Base-by-base conservation (phyloP, 768 basidiomycete genomes). In the Podaxis carcinomalis region DNA sequence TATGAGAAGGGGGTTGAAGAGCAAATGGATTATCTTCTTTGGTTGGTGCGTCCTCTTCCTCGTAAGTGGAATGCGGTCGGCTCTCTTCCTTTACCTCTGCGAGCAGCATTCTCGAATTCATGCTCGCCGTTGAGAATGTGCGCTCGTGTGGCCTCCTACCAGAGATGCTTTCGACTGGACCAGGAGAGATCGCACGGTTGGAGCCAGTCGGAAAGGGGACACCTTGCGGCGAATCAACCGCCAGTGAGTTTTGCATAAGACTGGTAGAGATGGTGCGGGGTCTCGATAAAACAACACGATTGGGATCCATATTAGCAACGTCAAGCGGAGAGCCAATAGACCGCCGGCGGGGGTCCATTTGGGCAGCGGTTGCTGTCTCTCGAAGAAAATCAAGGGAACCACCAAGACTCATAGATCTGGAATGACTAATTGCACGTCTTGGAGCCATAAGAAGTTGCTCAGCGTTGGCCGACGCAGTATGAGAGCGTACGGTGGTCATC, bases 181-280 rank as follows among this genome's bases (percentile, higher is more conserved):
- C 75, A 25, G 78, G 79, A 35, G 86, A 86, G 6, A 75, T 70
- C 10, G 83, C 80, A 57, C 81, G 82, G 57, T 77, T 73, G 39
- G 85, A 83, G 50, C 77, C 71, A 40, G 79, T 80, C 27, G 88
- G 87, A 68, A 92, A 90, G 3, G 90, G 88, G 44, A 92, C 77
- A 7, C 27, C 44, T 35, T 61, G 59, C 23, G 52, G 37, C 36
- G 37, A n/a, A 19, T 55, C 59, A 1, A 35, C 19, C 1, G 28
- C 28, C 28, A 9, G 28, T 32, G 42, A 28, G 13, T 35, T 62
- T 72, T 75, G 65, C 77, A 77, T 78, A 69, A 62, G 74, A 73
- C 71, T 65, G 66, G 88, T 81, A 9, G 80, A 79, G 2, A 81
- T 80, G 37, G 79, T 75, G 51, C 79, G 80, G 63, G 78, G 85